phyloP scores from a whole-genome alignment of 306 rosid genomes.

The Carpinus viminea region DNA sequence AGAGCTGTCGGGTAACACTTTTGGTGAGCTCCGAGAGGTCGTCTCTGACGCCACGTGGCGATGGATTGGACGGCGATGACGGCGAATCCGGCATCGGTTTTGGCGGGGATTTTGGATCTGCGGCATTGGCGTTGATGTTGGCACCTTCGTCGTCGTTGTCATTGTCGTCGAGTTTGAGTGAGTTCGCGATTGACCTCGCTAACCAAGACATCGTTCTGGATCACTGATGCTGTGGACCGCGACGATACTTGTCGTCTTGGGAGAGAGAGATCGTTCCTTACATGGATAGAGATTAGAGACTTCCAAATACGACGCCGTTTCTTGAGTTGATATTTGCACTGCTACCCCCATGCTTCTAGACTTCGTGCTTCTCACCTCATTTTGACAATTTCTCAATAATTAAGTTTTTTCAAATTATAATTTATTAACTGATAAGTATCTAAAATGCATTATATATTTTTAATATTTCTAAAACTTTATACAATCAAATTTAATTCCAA shows the following conservation, averaged over 20 bases:
- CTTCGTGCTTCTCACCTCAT: no score
- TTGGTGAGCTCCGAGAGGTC: slow-evolving; percentile 77
- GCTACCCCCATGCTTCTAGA: no score
- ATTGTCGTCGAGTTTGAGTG: slow-evolving; percentile 73
- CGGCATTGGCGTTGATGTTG: slow-evolving; percentile 13
- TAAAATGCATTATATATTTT: no score
- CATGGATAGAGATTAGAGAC: background rate
- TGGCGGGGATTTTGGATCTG: slow-evolving; percentile 35
- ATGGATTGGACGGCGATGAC: slow-evolving; percentile 37
- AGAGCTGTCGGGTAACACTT: slow-evolving; percentile 67
- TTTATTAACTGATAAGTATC: no score
- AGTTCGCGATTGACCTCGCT: slow-evolving; percentile 80
- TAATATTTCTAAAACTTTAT: no score
- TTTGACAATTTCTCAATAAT: no score
- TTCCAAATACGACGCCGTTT: slow-evolving; percentile 35
- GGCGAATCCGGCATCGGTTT: slow-evolving; percentile 33
- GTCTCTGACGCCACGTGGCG: slow-evolving; percentile 73
- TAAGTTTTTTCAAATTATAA: no score
- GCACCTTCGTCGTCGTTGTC: slow-evolving; percentile 17
- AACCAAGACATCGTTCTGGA: slow-evolving; percentile 64
- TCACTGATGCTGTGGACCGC: slow-evolving; percentile 14
- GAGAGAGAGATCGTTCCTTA: background rate
- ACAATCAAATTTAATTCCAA: no score
- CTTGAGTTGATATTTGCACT: no score
- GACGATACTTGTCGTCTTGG: background rate